A percentile compares a stretch with the other conserved stretches of the same genome.
phyloP scores from a whole-genome alignment of 1,139 yeast species.

The Candida frijolesensis region DNA sequence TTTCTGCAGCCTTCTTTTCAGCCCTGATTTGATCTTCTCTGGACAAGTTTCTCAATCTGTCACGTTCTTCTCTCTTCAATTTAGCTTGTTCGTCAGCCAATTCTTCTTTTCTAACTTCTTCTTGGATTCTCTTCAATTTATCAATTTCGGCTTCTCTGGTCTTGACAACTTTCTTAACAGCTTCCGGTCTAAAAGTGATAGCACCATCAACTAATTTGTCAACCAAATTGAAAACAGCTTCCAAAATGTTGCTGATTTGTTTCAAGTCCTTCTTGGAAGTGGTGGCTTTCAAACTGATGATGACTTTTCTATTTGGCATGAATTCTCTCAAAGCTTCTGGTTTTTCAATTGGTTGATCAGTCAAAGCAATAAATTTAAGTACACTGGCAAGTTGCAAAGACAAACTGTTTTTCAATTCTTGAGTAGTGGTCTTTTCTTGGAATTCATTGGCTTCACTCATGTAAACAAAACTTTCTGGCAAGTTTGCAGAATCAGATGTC shows the following conservation, averaged over 20 bases:
- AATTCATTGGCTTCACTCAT: conserved; percentile 89
- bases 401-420: conserved; percentile 50
- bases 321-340: conserved; percentile 60
- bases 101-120: conserved; percentile 66
- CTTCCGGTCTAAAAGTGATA: conserved; percentile 61
- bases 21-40: conserved; percentile 76
- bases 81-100: conserved; percentile 69
- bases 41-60: conserved; percentile 55
- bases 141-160: conserved; percentile 71
- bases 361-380: conserved; percentile 70
- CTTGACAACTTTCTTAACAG: conserved; percentile 71
- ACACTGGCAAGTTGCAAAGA: conserved; percentile 55
- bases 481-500: conserved; percentile 66
- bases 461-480: conserved; percentile 78
- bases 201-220: conserved; percentile 54
- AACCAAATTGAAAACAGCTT: conserved; percentile 53
- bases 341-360: conserved; percentile 75
- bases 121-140: conserved; percentile 61
- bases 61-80: conserved; percentile 63
- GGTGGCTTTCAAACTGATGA: conserved; percentile 54
- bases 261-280: conserved; percentile 46
- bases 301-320: conserved; percentile 55
- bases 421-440: conserved; percentile 62
- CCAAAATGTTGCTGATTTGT: conserved; percentile 50
- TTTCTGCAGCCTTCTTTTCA: conserved; percentile 62